Conservation (phyloP, 108 stramenopile genomes). For the Heterococcus sp. region DNA sequence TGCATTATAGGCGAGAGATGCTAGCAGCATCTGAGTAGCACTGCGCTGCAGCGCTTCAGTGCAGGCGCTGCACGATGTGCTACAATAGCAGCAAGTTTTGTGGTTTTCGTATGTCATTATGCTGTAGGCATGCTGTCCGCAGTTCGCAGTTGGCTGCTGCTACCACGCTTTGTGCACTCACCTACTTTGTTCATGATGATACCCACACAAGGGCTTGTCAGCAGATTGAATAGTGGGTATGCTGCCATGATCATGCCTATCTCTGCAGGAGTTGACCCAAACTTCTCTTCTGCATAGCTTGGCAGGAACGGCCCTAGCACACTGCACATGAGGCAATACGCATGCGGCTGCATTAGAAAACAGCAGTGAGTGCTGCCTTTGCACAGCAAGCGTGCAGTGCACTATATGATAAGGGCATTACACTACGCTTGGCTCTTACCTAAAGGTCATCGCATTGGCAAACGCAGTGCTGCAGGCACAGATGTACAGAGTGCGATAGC, state of each 20-base stretch:
- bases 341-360: too few relatives aligned
- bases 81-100: background rate
- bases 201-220: constrained; percentile 14
- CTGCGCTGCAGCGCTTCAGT: too few relatives aligned
- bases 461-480: constrained; percentile 24
- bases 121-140: background rate
- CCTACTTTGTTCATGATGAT: constrained; percentile 1
- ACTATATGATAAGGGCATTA: too few relatives aligned
- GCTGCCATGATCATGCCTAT: constrained; percentile 43
- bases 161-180: background rate
- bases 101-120: background rate
- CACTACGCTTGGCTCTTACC: too few relatives aligned
- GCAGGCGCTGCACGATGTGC: background rate
- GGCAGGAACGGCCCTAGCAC: constrained; percentile 26
- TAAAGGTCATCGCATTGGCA: constrained; percentile 37
- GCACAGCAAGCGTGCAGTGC: too few relatives aligned
- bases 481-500: constrained; percentile 28
- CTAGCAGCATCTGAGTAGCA: background rate
- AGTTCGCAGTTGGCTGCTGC: background rate
- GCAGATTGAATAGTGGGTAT: constrained; percentile 28
- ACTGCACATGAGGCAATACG: too few relatives aligned
- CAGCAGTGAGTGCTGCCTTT: too few relatives aligned
- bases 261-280: constrained; percentile 14
- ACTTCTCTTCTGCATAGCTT: constrained; percentile 1
- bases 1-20: background rate